Evolutionary conservation across 73 alveolate species (phyloP).

Genomic region (Tetrahymena thermophila): DNA sequence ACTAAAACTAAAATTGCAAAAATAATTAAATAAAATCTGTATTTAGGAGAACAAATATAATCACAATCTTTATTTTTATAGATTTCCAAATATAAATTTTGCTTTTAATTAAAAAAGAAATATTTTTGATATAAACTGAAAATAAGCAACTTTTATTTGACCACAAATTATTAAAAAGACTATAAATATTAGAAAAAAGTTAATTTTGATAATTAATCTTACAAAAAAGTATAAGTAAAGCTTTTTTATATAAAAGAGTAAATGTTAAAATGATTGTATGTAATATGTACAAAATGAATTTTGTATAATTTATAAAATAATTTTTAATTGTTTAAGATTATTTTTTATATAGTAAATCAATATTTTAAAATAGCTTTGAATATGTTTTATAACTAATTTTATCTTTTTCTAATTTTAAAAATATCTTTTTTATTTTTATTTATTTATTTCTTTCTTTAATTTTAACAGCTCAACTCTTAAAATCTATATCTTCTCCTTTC

Average conservation of each 20-base stretch:
- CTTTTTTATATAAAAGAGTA: no score
- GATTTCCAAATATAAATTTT: no score
- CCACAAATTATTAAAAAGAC: no score
- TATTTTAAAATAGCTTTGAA: not conserved
- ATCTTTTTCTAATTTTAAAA: not conserved
- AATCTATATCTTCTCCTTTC: slow-evolving; percentile 17
- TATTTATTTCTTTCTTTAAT: not conserved
- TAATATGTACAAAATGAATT: not conserved
- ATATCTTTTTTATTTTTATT: not conserved
- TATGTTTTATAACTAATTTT: not conserved
- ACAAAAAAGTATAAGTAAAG: not conserved
- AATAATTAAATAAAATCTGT: no score
- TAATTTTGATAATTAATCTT: not conserved
- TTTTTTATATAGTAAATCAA: not conserved
- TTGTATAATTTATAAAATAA: not conserved
- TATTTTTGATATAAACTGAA: no score
- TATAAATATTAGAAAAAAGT: no score
- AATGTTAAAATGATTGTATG: not conserved
- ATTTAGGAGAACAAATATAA: no score
- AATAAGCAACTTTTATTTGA: no score
- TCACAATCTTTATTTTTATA: no score
- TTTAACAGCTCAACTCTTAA: not conserved
- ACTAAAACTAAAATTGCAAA: no score
- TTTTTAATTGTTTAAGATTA: not conserved
- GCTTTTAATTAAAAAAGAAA: no score